Base-by-base conservation (phyloP, 352 stramenopile species). In the Blastocystis sp. region DNA sequence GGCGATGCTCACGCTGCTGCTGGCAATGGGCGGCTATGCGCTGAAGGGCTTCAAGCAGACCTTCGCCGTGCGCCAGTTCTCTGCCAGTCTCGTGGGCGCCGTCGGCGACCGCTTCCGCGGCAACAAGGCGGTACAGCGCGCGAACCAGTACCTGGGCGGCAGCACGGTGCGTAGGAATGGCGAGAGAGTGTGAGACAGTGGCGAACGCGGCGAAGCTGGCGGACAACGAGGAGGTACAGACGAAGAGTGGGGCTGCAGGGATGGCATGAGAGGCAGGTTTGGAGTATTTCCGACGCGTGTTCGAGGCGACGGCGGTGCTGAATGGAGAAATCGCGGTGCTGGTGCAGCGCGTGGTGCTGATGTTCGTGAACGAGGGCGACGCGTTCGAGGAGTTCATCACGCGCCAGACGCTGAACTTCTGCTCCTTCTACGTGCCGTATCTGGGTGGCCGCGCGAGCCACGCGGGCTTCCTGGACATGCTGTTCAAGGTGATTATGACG, bases 1-100 rank as follows among this genome's bases (percentile, higher is more conserved):
- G 18, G 48, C 32, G 1, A 14, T 81, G 49, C n/a, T 64, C 4
- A 36, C 54, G 34, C 27, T 81, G 18, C 40, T 81, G 29, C 18
- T 48, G 32, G 48, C 46, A 6, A 59, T 81, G 46, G 27, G 11
- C 21, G 48, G 69, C 9, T 64, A 81, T 51, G 34, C 42, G 16
- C 21, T 29, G 4, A 63, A 38, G 11, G 44, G 46, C 0, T 81
- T 63, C 48, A 40, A 54, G 46, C 27, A 81, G 29, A 65, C 69
- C 1, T 64, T 51, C 24, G 69, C 69, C 0, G 38, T 81, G 8
- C 69, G 69, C 42, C 69, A 64, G 40, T 81, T 81, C 69, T 49
- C 46, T 4, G 24, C 29, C 3, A 61, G 21, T 42, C 46, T 81
- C n/a, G 24, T 44, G 27, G 61, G 61, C 27, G 8, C 29, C 27